Evolutionary conservation across 768 basidiomycete genomes (phyloP), one percentile per base, ranked within the genome.

Genomic region (Boletus speciosus): DNA sequence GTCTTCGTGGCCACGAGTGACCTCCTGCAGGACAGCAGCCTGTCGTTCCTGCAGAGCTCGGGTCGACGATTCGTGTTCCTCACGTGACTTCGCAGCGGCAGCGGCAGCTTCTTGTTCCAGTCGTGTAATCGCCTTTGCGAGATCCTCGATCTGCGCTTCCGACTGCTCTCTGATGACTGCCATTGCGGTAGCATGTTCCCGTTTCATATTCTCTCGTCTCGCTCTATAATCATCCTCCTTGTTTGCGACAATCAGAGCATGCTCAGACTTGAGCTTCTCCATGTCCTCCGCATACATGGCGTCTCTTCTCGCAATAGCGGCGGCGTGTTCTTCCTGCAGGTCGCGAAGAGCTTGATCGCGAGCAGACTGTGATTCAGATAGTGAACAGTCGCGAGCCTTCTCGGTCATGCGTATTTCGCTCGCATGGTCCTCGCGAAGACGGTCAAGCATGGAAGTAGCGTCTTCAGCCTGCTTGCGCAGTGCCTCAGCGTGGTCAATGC

Each of bases 391-490:
- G 23, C 82, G 81, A 25, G 87, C 76, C 55, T 90, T 85, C 68
- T 94, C 88, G 1, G 80, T 76, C 77, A 89, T 82, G 45, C 86
- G 81, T 35, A 93, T 71, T 61, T 84, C 84, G 34, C 80, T 81
- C 34, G 81, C 81, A 65, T 94, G 92, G 61, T 93, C 90, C 61
- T 86, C 84, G 51, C 81, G 81, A 58, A 92, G 70, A 42, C 88
- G 80, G 49, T 87, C 84, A n/a, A 93, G 73, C 11, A 75, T 76
- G 6, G 81, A 82, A 37, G 81, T 74, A 19, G 79, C 73, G 52
- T 92, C 86, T 5, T 76, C 76, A 1, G 81, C 75, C 52, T 86
- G 80, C 60, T 76, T 81, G 57, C 81, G 81, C 54, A 93, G 73
- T 25, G 81, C 76, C 56, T 84, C 81, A 4, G 81, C 77, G 60